Evolutionary conservation across 108 stramenopile species (phyloP).

Genomic region (Tribonema minus): DNA sequence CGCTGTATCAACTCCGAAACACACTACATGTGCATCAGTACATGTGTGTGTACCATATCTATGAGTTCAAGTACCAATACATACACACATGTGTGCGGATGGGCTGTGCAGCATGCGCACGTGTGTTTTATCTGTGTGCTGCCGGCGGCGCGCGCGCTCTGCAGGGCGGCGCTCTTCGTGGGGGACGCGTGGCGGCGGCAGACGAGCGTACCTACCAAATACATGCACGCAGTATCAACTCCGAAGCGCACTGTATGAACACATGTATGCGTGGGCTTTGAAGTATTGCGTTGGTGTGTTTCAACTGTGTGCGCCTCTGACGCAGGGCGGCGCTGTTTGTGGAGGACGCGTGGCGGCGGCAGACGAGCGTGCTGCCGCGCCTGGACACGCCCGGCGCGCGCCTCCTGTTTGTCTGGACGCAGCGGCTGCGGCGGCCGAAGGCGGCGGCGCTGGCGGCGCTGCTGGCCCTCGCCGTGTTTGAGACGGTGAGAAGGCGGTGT

Average conservation of each 20-base stretch:
- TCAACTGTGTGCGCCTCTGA: background rate
- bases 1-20: too few relatives aligned
- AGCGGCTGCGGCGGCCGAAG: background rate
- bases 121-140: background rate
- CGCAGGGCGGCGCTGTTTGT: background rate
- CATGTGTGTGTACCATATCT: too few relatives aligned
- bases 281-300: too few relatives aligned
- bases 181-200: background rate
- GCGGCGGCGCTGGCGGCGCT: background rate
- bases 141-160: background rate
- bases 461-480: background rate
- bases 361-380: background rate
- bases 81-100: too few relatives aligned
- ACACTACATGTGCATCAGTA: too few relatives aligned
- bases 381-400: background rate
- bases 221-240: too few relatives aligned
- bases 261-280: too few relatives aligned
- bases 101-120: background rate
- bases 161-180: background rate
- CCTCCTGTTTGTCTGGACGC: background rate
- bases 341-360: background rate
- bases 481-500: background rate
- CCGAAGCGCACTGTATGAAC: too few relatives aligned
- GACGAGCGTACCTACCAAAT: too few relatives aligned
- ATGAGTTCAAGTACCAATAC: too few relatives aligned